Evolutionary conservation across 805 yeast species (phyloP).

Genomic region (Lipomyces lipofer): DNA sequence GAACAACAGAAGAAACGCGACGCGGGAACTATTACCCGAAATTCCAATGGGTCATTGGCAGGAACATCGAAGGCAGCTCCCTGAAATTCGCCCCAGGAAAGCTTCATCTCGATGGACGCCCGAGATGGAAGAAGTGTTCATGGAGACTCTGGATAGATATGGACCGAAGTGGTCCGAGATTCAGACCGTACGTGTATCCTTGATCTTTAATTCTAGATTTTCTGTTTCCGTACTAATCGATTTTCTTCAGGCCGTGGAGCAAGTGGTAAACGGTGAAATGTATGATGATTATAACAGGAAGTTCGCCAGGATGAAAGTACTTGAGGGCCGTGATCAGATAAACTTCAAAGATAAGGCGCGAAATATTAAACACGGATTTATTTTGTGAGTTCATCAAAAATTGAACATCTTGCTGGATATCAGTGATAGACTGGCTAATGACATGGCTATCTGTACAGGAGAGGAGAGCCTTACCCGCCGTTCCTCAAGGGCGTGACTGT

Average conservation of each 20-base stretch:
- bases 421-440: too few relatives aligned
- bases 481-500: not conserved
- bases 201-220: too few relatives aligned
- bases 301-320: not conserved
- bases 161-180: constrained; percentile 13
- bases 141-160: constrained; percentile 5
- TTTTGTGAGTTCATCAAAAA: constrained; percentile 5
- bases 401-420: not conserved
- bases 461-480: not conserved
- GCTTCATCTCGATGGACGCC: too few relatives aligned
- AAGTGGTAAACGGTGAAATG: not conserved
- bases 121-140: constrained; percentile 19
- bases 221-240: too few relatives aligned
- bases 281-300: not conserved
- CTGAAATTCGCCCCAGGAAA: too few relatives aligned
- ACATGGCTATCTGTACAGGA: not conserved
- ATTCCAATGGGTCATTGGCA: too few relatives aligned
- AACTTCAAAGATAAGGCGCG: constrained; percentile 29
- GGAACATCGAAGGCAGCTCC: too few relatives aligned
- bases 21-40: too few relatives aligned
- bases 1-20: too few relatives aligned
- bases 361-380: constrained; percentile 15
- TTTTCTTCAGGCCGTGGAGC: too few relatives aligned
- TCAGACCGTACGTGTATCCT: constrained; percentile 6
- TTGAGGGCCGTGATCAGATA: constrained; percentile 20